Evolutionary conservation across 345 rosid species (phyloP), one percentile per base, ranked within the genome.

Genomic region (Crucihimalaya himalaica): DNA sequence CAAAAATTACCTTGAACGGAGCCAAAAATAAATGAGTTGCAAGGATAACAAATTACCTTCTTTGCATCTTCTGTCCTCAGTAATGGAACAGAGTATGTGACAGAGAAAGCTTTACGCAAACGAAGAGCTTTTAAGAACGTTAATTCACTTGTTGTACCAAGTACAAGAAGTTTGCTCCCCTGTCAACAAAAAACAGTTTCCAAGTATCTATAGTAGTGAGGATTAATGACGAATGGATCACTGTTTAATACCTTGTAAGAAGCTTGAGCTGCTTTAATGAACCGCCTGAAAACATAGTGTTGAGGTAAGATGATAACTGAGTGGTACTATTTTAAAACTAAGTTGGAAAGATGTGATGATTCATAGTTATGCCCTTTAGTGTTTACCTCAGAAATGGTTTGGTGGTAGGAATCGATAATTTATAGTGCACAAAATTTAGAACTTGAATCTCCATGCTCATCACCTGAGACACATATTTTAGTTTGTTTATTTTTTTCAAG

Each of bases 351-450:
- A 66, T 58, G 45, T n/a, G 47, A 51, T 29, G 71, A 48, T 39
- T 55, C 18, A 16, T 21, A 29, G 63, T 51, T 67, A 27, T 37
- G 48, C 29, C 34, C 28, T 21, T 60, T 37, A 62, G 34, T 71
- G 50, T 50, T 77, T 83, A 94, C 97, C 97, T 87, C 76, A 95
- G 91, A 82, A 95, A 89, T 63, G 96, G 82, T 85, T 89, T 89
- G 72, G 86, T 67, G 75, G 97, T 92, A 58, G 97, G 97, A 77
- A 89, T 82, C 7, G 91, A 81, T 63, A 95, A 80, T 68, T 88
- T 91, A 75, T 86, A 92, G 63, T 80, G 84, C 87, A 92, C 73
- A 69, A 77, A 73, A 67, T 90, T 92, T 66, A 95, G 82, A 66
- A 89, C 81, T 68, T 76, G 78, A 73, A 84, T 81, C 87, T 95